Evolutionary conservation across 306 rosid genomes (phyloP).

Genomic region (Dicorynia guianensis): DNA sequence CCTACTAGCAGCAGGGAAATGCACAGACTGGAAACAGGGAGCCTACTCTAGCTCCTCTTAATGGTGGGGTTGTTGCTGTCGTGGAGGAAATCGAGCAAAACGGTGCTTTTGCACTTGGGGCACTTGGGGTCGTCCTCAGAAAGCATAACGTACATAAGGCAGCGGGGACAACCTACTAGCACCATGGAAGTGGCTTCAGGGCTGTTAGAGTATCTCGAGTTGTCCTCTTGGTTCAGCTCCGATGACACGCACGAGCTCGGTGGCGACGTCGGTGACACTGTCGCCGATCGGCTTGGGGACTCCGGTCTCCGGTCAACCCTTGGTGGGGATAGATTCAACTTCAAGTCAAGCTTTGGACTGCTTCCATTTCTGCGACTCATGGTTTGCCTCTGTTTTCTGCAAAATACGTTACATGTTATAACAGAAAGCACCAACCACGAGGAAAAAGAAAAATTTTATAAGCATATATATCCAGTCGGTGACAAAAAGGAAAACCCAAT

Average conservation of each 20-base stretch:
- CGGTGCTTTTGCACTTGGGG: slow-evolving; percentile 95
- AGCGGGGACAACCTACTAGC: slow-evolving; percentile 82
- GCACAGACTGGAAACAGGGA: slow-evolving; percentile 24
- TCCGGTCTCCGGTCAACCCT: slow-evolving; percentile 54
- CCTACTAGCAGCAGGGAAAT: slow-evolving; percentile 31
- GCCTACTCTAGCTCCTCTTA: slow-evolving; percentile 56
- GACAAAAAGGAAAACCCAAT: background rate
- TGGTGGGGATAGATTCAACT: slow-evolving; percentile 90
- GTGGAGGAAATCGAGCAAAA: slow-evolving; percentile 79
- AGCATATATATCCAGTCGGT: background rate
- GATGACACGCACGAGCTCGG: slow-evolving; percentile 84
- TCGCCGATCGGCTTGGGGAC: slow-evolving; percentile 67
- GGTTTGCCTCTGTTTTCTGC: slow-evolving; percentile 13
- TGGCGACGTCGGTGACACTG: slow-evolving; percentile 76
- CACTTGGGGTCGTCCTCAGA: slow-evolving; percentile 80
- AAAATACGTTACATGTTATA: slow-evolving; percentile 25
- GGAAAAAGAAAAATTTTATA: background rate
- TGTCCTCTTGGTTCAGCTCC: slow-evolving; percentile 68
- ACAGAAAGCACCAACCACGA: background rate
- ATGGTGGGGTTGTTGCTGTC: slow-evolving; percentile 47
- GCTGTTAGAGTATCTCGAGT: slow-evolving; percentile 57
- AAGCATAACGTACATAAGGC: slow-evolving; percentile 96
- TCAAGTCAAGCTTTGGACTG: slow-evolving; percentile 79
- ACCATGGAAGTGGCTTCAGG: slow-evolving; percentile 84
- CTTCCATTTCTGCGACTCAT: slow-evolving; percentile 80